Percentiles rank a stretch among this genome's conserved stretches.
These are phyloP conservation scores for Metarhizium anisopliae DNA, from an alignment of 2,329 filamentous ascomycete species.

Conservation along the genomic window DNA sequence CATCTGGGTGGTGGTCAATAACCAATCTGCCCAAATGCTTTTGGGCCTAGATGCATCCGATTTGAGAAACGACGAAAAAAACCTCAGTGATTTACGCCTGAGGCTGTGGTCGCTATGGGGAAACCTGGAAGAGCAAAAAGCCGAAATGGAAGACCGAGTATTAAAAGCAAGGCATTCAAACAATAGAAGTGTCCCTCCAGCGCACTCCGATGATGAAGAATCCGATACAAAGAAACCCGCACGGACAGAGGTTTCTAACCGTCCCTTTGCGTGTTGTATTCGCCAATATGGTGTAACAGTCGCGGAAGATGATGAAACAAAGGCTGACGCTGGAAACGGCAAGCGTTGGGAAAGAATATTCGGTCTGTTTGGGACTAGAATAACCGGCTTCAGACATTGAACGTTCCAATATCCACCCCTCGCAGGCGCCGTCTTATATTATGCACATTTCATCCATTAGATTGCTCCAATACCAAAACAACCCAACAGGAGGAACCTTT, in stretches of 20 bases:
- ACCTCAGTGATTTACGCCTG: slow-evolving; percentile 51
- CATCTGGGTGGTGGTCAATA: slow-evolving; percentile 62
- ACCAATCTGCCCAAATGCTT: slow-evolving; percentile 40
- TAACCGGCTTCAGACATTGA: slow-evolving; percentile 20
- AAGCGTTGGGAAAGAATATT: slow-evolving; percentile 54
- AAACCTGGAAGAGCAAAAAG: slow-evolving; percentile 65
- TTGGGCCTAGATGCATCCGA: slow-evolving; percentile 38
- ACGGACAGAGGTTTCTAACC: slow-evolving; percentile 31
- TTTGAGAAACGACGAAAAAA: slow-evolving; percentile 42
- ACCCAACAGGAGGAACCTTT: too few relatives aligned
- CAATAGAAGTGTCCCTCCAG: neutral
- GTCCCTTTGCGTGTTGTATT: slow-evolving; percentile 62
- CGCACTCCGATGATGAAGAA: slow-evolving; percentile 10
- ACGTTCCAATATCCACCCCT: neutral
- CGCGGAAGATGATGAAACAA: slow-evolving; percentile 27
- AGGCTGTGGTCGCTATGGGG: slow-evolving; percentile 78
- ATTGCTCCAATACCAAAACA: neutral
- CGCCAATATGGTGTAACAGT: slow-evolving; percentile 58
- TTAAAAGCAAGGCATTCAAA: neutral
- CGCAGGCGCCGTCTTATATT: too few relatives aligned
- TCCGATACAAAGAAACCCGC: neutral
- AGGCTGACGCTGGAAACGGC: slow-evolving; percentile 35
- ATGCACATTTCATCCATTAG: too few relatives aligned
- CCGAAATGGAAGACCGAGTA: slow-evolving; percentile 5
- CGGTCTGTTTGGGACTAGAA: slow-evolving; percentile 55